phyloP scores from a whole-genome alignment of 192 early-diverging fungal species.

The Anaeromyces robustus region DNA sequence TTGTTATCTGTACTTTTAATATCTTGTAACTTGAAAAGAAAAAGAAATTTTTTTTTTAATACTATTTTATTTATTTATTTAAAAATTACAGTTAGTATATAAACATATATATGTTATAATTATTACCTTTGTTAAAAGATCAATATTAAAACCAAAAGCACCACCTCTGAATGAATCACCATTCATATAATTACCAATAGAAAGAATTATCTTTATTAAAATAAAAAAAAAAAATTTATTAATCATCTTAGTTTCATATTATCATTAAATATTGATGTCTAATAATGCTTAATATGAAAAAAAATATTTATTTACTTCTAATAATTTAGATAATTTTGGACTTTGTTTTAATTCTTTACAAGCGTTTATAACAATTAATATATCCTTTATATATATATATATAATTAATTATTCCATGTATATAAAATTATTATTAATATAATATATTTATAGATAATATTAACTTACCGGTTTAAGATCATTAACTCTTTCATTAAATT shows the following conservation, averaged over 20 bases:
- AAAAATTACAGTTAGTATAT: not conserved
- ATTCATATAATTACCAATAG: slow-evolving; percentile 38
- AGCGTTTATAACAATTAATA: slow-evolving; percentile 14
- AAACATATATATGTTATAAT: not conserved
- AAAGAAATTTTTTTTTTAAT: too few relatives aligned
- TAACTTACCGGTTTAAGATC: slow-evolving; percentile 15
- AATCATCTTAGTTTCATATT: too few relatives aligned
- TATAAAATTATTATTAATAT: slow-evolving; percentile 1
- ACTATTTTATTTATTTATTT: too few relatives aligned
- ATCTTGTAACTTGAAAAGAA: slow-evolving; percentile 17
- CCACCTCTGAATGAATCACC: slow-evolving; percentile 22
- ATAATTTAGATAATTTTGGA: slow-evolving; percentile 23
- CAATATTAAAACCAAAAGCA: slow-evolving; percentile 31
- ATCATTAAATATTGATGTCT: too few relatives aligned
- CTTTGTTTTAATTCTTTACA: slow-evolving; percentile 23
- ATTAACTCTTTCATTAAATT: slow-evolving; percentile 20
- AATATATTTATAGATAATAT: too few relatives aligned
- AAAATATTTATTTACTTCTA: slow-evolving; percentile 9
- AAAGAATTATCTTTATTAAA: slow-evolving; percentile 17
- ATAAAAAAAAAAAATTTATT: not conserved
- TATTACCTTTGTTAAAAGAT: slow-evolving; percentile 27
- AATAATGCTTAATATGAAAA: too few relatives aligned
- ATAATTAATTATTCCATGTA: not conserved
- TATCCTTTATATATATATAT: slow-evolving; percentile 3
- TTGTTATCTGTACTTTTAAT: slow-evolving; percentile 23